Evolutionary conservation across 2,329 filamentous ascomycete species (phyloP), one percentile per base, ranked within the genome.

Genomic region (Myriosclerotinia curreyana): DNA sequence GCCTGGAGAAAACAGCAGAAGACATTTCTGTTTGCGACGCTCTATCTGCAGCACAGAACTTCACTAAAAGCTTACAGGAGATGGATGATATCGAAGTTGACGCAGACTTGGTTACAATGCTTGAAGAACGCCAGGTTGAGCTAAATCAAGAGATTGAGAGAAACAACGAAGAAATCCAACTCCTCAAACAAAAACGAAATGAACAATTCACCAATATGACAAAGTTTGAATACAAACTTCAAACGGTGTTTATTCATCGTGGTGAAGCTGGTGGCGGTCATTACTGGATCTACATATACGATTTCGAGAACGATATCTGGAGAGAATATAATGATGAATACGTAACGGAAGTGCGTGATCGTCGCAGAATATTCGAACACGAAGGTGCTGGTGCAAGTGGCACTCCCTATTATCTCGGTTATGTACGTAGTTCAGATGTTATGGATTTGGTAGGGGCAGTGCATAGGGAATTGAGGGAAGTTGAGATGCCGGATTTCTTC

Each of bases 231-330:
- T 99, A 98, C 75, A 86, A 86, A 17, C 83, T 99, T 5, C 93
- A 97, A 70, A 91, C 94, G 0, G 90, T 97, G 40, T 96, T 99
- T 73, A 94, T 96, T 71, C 95, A 99, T 75, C 87, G 89, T 25
- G 91, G 91, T 40, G 81, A 70, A 36, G 82, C 88, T 49, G 83
- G 81, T 52, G 88, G 88, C 53, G 95, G 95, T 0, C 95, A 99
- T 76, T 99, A 98, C 78, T 97, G 92, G 88, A 92, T 97, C 52
- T 97, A 93, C 53, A 83, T 99, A 68, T 90, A 87, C 48, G 95
- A 98, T 77, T 96, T 96, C 75, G 84, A 88, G 68, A 84, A 86
- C 54, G 79, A 86, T 44, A 80, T 93, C 25, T 99, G 95, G 93
- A 88, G 92, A 64, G 92, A 91, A 73, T 99, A 97, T 80, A 99